These are phyloP conservation scores for Nelumbo lutea DNA, from an alignment of 164 flowering plant genomes.

Conservation along the genomic window DNA sequence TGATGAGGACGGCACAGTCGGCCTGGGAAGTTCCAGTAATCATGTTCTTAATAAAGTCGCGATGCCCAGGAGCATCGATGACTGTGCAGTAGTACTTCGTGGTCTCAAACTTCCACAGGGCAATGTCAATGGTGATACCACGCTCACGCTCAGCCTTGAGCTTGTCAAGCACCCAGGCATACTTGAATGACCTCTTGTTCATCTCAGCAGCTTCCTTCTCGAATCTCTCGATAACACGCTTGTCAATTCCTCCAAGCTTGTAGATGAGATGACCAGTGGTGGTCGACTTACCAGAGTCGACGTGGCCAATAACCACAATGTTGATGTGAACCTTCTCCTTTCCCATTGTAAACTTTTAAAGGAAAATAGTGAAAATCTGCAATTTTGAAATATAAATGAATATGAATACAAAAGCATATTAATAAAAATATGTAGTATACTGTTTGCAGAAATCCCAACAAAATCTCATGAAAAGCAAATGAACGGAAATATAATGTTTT, in stretches of 20 bases:
- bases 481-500: too few relatives aligned
- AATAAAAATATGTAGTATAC: too few relatives aligned
- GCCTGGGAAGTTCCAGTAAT: slow-evolving; percentile 87
- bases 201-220: slow-evolving; percentile 93
- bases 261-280: slow-evolving; percentile 77
- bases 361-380: neutral
- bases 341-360: slow-evolving; percentile 32
- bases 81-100: slow-evolving; percentile 85
- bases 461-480: too few relatives aligned
- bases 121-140: slow-evolving; percentile 84
- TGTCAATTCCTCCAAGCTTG: slow-evolving; percentile 89
- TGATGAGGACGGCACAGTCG: slow-evolving; percentile 74
- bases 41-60: slow-evolving; percentile 88
- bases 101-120: slow-evolving; percentile 84
- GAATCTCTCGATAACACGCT: slow-evolving; percentile 84
- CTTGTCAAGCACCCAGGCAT: slow-evolving; percentile 84
- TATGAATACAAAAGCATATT: too few relatives aligned
- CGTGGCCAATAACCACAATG: slow-evolving; percentile 75
- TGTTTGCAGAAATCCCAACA: too few relatives aligned
- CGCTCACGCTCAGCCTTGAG: slow-evolving; percentile 88
- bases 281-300: slow-evolving; percentile 71
- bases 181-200: slow-evolving; percentile 88
- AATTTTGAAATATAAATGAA: too few relatives aligned
- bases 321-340: slow-evolving; percentile 55
- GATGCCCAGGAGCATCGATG: slow-evolving; percentile 85